Percentiles rank a stretch among this genome's conserved stretches.
Evolutionary conservation across 345 rosid genomes (phyloP).

Genomic region (Sisymbrium altissimum): DNA sequence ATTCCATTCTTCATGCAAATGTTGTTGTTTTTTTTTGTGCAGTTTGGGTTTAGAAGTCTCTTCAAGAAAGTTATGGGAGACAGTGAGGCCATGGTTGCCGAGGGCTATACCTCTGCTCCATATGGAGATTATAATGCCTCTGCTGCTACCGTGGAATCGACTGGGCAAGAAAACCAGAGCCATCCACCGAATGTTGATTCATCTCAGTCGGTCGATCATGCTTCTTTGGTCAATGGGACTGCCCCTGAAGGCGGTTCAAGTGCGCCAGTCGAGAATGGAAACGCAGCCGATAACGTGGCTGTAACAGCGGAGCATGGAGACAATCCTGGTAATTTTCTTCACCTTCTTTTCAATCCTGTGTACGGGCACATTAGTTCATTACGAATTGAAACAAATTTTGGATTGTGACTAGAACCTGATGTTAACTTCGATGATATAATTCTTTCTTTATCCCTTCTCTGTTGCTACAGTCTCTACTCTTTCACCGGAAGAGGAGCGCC

Average conservation of each 20-base stretch:
- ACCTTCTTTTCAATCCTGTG: background rate
- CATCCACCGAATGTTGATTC: slow-evolving; percentile 31
- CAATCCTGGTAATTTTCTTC: slow-evolving; percentile 56
- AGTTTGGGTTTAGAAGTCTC: slow-evolving; percentile 24
- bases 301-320: slow-evolving; percentile 47
- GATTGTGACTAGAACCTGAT: background rate
- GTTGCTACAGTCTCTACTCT: slow-evolving; percentile 40
- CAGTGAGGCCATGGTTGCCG: slow-evolving; percentile 54
- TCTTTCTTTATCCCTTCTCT: background rate
- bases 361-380: background rate
- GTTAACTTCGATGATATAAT: background rate
- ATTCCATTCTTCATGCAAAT: background rate
- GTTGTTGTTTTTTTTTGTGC: slow-evolving; percentile 10
- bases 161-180: slow-evolving; percentile 33
- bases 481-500: slow-evolving; percentile 82
- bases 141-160: slow-evolving; percentile 32
- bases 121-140: slow-evolving; percentile 36
- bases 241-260: slow-evolving; percentile 34
- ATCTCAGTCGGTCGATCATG: slow-evolving; percentile 33
- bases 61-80: slow-evolving; percentile 54
- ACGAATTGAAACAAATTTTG: background rate
- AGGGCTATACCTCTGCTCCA: slow-evolving; percentile 37
- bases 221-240: slow-evolving; percentile 58
- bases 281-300: slow-evolving; percentile 37
- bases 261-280: slow-evolving; percentile 56